phyloP scores from a whole-genome alignment of 164 flowering plant species.

The Pachysandra terminalis region DNA sequence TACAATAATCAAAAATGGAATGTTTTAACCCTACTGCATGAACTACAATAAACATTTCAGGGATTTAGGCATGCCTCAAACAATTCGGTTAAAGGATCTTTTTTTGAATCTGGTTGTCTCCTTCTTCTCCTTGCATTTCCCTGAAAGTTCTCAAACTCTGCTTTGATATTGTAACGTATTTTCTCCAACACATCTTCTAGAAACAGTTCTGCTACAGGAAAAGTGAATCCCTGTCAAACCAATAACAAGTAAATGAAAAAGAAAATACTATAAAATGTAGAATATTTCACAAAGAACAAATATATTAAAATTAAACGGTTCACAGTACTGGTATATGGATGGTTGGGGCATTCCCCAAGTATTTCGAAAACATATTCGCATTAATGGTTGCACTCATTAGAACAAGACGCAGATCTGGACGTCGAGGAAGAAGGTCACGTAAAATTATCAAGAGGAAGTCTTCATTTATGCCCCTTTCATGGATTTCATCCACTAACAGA shows the following conservation, averaged over 20 bases:
- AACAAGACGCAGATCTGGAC: slow-evolving; percentile 84
- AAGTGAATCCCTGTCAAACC: slow-evolving; percentile 72
- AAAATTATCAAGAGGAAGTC: slow-evolving; percentile 86
- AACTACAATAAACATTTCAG: background rate
- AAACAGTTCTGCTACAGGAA: slow-evolving; percentile 71
- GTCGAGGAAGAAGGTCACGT: slow-evolving; percentile 86
- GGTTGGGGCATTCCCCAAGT: slow-evolving; percentile 84
- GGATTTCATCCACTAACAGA: slow-evolving; percentile 95
- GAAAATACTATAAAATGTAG: background rate
- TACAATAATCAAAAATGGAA: background rate
- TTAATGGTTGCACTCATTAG: slow-evolving; percentile 98
- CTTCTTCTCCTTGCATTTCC: slow-evolving; percentile 63
- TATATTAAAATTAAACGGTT: slow-evolving; percentile 1
- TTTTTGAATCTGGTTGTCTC: slow-evolving; percentile 55
- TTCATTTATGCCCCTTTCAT: slow-evolving; percentile 99
- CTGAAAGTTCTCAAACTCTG: slow-evolving; percentile 56
- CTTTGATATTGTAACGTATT: slow-evolving; percentile 53
- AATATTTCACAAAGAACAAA: background rate
- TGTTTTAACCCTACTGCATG: background rate
- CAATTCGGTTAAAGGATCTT: slow-evolving; percentile 67
- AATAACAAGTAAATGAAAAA: background rate
- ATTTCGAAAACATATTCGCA: slow-evolving; percentile 87
- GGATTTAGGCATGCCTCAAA: slow-evolving; percentile 60
- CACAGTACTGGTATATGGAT: slow-evolving; percentile 77
- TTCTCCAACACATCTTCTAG: slow-evolving; percentile 88